Percentiles rank a stretch among this genome's conserved stretches.
Evolutionary conservation across 345 rosid species (phyloP).

Genomic region (Populus alba): DNA sequence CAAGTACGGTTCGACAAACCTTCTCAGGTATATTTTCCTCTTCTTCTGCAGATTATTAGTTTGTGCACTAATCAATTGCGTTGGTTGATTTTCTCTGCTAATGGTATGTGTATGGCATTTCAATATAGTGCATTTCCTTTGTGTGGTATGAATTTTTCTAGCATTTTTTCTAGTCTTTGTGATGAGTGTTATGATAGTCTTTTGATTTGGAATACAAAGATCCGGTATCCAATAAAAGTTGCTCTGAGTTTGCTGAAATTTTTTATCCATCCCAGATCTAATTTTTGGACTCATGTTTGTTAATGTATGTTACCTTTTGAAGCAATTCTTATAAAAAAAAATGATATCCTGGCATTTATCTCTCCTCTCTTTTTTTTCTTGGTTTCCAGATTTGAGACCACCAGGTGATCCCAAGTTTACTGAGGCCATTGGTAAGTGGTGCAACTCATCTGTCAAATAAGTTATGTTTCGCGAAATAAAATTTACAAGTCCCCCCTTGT

Average conservation of each 20-base stretch:
- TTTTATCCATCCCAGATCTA: not conserved
- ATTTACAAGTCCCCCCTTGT: not conserved
- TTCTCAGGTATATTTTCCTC: conserved; percentile 37
- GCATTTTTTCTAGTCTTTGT: not conserved
- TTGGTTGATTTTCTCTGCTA: not conserved
- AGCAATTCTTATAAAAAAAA: not conserved
- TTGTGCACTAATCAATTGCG: not conserved
- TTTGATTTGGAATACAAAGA: not conserved
- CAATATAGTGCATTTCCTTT: not conserved
- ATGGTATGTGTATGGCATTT: not conserved
- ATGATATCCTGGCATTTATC: not conserved
- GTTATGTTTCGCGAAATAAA: not conserved
- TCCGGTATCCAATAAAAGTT: not conserved
- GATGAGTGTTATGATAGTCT: not conserved
- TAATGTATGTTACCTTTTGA: not conserved
- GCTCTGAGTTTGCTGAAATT: not conserved
- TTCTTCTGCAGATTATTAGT: not conserved
- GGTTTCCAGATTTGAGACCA: conserved; percentile 58
- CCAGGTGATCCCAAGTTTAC: conserved; percentile 58
- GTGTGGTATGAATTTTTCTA: not conserved
- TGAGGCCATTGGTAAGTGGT: conserved; percentile 72
- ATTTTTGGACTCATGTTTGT: not conserved
- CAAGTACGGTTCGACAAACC: conserved; percentile 51
- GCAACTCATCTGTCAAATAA: conserved; percentile 1
- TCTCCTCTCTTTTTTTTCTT: not conserved